These are phyloP conservation scores for Trichoderma guizhouense DNA, from an alignment of 2,329 filamentous ascomycete genomes.

Conservation along the genomic window DNA sequence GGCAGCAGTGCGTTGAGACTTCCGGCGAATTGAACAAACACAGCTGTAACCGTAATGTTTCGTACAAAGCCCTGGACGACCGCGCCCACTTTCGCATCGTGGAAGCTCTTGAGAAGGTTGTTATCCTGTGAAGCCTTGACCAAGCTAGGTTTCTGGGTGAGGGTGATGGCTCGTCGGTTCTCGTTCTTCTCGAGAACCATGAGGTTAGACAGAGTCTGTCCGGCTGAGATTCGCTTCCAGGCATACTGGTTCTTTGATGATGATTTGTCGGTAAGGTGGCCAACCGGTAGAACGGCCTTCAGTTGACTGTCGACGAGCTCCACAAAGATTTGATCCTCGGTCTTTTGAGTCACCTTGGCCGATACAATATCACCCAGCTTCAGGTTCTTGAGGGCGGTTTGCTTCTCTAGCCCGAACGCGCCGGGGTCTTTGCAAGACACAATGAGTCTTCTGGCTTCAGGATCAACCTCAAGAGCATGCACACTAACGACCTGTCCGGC, in stretches of 20 bases:
- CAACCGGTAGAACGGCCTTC: constrained; percentile 71
- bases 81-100: constrained; percentile 66
- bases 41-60: constrained; percentile 75
- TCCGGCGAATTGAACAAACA: constrained; percentile 86
- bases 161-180: constrained; percentile 67
- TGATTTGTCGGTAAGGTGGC: constrained; percentile 83
- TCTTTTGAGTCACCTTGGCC: constrained; percentile 78
- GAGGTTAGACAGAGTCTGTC: constrained; percentile 78
- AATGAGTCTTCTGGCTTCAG: constrained; percentile 66
- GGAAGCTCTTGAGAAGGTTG: constrained; percentile 68
- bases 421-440: constrained; percentile 92
- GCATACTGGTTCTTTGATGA: constrained; percentile 71
- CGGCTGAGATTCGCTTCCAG: constrained; percentile 77
- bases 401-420: constrained; percentile 70
- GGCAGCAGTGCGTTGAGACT: constrained; percentile 75
- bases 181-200: constrained; percentile 83
- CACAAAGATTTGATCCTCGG: constrained; percentile 70
- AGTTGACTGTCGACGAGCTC: constrained; percentile 72
- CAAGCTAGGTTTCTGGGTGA: constrained; percentile 81
- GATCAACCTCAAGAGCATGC: constrained; percentile 77
- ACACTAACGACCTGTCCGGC: constrained; percentile 88
- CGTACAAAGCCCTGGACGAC: constrained; percentile 76
- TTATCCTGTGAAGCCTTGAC: constrained; percentile 70
- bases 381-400: constrained; percentile 71
- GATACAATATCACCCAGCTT: constrained; percentile 71